Percentiles rank a stretch among this genome's conserved stretches.
Evolutionary conservation across 176 grass and related monocot species (phyloP).

Genomic region (Oryza brachyantha): DNA sequence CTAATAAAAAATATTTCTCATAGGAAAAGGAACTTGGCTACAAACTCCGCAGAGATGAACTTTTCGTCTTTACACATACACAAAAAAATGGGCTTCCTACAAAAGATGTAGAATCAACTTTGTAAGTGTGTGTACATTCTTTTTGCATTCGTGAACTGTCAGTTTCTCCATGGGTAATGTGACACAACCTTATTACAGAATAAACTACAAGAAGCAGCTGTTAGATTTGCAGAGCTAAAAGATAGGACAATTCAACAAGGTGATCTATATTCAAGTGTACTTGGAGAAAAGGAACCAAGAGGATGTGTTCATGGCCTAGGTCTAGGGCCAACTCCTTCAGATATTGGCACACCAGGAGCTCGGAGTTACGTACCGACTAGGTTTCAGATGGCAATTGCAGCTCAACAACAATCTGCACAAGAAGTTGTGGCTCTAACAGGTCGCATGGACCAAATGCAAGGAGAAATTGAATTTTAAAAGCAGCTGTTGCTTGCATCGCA

Average conservation of each 20-base stretch:
- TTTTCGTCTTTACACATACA: too few species aligned
- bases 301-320: not conserved
- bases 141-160: too few species aligned
- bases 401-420: not conserved
- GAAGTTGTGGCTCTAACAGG: not conserved
- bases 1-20: too few species aligned
- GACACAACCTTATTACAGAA: too few species aligned
- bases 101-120: too few species aligned
- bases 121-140: too few species aligned
- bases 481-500: not conserved
- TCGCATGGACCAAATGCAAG: not conserved
- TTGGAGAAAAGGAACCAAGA: not conserved
- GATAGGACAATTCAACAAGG: not conserved
- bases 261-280: not conserved
- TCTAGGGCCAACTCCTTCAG: not conserved
- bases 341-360: not conserved
- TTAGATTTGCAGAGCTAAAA: not conserved
- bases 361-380: not conserved
- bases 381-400: not conserved
- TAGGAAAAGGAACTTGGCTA: too few species aligned
- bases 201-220: not conserved
- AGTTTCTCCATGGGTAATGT: too few species aligned
- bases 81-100: too few species aligned
- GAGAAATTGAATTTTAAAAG: not conserved
- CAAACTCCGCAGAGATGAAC: too few species aligned